Conservation (phyloP, 2,329 filamentous ascomycete species). For the Venturia pyrina region DNA sequence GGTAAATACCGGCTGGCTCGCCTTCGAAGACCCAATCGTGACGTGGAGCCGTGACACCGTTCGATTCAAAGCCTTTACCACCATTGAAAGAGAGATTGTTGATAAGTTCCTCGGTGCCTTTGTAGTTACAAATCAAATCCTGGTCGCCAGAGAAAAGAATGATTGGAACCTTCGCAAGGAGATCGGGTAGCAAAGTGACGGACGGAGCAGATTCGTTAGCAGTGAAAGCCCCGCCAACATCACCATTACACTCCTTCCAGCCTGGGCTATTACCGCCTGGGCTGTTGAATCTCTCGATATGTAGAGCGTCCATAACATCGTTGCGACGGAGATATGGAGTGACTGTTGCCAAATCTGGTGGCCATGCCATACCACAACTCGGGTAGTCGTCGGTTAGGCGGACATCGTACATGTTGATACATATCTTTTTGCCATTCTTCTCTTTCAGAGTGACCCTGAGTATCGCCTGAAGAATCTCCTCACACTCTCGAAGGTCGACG, state of each 20-base stretch:
- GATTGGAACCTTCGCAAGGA: slow-evolving; percentile 68
- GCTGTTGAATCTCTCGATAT: slow-evolving; percentile 50
- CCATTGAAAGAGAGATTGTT: slow-evolving; percentile 86
- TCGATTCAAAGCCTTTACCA: slow-evolving; percentile 82
- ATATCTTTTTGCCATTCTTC: slow-evolving; percentile 40
- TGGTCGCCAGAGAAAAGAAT: slow-evolving; percentile 88
- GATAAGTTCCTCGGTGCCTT: slow-evolving; percentile 87
- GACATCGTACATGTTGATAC: slow-evolving; percentile 96
- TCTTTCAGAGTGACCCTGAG: slow-evolving; percentile 48
- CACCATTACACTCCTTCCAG: slow-evolving; percentile 83
- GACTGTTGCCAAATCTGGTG: slow-evolving; percentile 68
- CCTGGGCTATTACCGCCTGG: slow-evolving; percentile 64
- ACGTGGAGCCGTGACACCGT: slow-evolving; percentile 84
- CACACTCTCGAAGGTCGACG: slow-evolving; percentile 64
- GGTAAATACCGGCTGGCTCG: slow-evolving; percentile 80
- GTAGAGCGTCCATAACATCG: slow-evolving; percentile 72
- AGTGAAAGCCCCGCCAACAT: slow-evolving; percentile 63
- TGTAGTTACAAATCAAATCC: slow-evolving; percentile 93
- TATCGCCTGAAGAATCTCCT: slow-evolving; percentile 64
- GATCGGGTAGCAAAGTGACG: slow-evolving; percentile 61
- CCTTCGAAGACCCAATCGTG: slow-evolving; percentile 91
- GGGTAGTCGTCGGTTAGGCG: slow-evolving; percentile 71
- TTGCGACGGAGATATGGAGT: slow-evolving; percentile 73
- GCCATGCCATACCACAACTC: slow-evolving; percentile 96
- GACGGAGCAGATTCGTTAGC: slow-evolving; percentile 63